These are phyloP conservation scores for Capsicum pubescens DNA, from an alignment of 257 asterid genomes.

Conservation along the genomic window DNA sequence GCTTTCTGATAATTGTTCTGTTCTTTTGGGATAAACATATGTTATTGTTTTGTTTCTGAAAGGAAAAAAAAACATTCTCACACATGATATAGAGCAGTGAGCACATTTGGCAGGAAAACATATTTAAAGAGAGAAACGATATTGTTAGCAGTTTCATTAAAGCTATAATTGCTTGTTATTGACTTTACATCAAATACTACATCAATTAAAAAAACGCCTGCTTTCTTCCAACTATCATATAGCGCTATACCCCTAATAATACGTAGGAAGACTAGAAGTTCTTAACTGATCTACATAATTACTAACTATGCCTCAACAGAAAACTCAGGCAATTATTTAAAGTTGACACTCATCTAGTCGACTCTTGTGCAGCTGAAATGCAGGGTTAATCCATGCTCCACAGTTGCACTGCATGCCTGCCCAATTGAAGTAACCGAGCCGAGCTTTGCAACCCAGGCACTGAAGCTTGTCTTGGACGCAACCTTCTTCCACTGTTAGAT, in stretches of 20 bases:
- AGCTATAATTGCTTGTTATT: neutral
- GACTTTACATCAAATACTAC: slow-evolving; percentile 3
- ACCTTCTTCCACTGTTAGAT: slow-evolving; percentile 72
- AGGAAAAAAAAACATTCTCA: too few relatives aligned
- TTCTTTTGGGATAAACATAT: neutral
- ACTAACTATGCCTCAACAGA: neutral
- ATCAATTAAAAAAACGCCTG: neutral
- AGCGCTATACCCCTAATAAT: neutral
- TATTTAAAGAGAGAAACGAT: neutral
- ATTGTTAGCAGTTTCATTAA: neutral
- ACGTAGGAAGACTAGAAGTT: neutral
- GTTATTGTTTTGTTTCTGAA: too few relatives aligned
- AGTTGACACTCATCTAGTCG: slow-evolving; percentile 71
- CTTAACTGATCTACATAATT: neutral
- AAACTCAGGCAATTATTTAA: slow-evolving; percentile 33
- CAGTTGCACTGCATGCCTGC: slow-evolving; percentile 97
- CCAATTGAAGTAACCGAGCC: slow-evolving; percentile 87
- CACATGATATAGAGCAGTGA: neutral
- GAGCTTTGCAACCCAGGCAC: slow-evolving; percentile 86
- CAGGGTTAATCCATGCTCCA: slow-evolving; percentile 89
- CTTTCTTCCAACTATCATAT: neutral
- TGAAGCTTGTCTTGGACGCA: slow-evolving; percentile 73
- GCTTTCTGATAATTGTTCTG: neutral
- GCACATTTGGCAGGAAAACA: neutral
- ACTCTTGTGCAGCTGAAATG: slow-evolving; percentile 92